phyloP scores from a whole-genome alignment of 164 flowering plant species.

The Vitis rotundifolia region DNA sequence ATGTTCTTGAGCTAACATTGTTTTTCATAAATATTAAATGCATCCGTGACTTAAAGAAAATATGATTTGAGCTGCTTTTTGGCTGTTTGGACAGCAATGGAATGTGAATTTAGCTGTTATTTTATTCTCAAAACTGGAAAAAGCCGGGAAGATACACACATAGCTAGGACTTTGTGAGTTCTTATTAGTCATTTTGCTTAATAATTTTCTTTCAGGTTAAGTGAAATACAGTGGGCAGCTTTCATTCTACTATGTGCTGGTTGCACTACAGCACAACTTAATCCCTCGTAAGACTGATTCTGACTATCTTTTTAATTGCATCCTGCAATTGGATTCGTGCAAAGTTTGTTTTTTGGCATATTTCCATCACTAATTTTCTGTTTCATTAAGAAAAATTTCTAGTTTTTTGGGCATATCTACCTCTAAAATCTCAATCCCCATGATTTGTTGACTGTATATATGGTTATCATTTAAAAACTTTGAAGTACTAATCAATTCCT shows the following conservation, averaged over 20 bases:
- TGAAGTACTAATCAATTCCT: not conserved
- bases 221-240: conserved; percentile 97
- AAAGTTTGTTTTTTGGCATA: not conserved
- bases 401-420: not conserved
- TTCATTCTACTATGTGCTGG: conserved; percentile 88
- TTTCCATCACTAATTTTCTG: not conserved
- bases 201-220: conserved; percentile 62
- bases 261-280: conserved; percentile 95
- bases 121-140: too few species aligned
- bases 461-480: not conserved
- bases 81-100: too few species aligned
- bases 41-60: too few species aligned
- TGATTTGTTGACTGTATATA: too few species aligned
- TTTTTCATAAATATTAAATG: too few species aligned
- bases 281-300: conserved; percentile 61
- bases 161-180: too few species aligned
- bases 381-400: too few species aligned
- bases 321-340: not conserved
- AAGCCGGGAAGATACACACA: too few species aligned
- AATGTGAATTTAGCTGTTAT: too few species aligned
- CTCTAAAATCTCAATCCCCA: not conserved
- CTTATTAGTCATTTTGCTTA: not conserved
- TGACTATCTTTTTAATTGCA: not conserved
- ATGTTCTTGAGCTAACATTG: too few species aligned
- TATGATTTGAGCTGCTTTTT: too few species aligned